These are phyloP conservation scores for Aquilaria yunnanensis DNA, from an alignment of 345 rosid genomes.

Conservation along the genomic window DNA sequence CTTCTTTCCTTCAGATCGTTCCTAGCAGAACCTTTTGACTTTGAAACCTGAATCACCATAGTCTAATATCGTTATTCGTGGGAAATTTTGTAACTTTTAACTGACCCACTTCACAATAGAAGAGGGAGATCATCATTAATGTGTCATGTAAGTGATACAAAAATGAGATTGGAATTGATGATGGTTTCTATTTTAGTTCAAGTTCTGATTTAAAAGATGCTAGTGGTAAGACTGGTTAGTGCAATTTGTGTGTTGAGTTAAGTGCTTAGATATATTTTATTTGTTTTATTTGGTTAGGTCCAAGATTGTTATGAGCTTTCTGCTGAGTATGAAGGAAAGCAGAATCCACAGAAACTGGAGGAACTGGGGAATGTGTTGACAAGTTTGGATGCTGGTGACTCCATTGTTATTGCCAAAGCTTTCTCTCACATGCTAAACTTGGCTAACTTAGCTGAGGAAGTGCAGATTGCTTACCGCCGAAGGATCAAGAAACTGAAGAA, in stretches of 20 bases:
- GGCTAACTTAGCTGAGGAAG: slow-evolving; percentile 98
- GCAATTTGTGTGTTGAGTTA: slow-evolving; percentile 3
- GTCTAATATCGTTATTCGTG: background rate
- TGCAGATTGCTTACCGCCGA: slow-evolving; percentile 86
- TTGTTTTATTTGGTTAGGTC: slow-evolving; percentile 43
- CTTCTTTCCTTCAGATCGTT: background rate
- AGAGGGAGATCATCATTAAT: too few relatives aligned
- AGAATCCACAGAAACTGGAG: slow-evolving; percentile 66
- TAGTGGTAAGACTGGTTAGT: slow-evolving; percentile 7
- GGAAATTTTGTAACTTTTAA: background rate
- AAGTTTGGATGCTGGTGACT: slow-evolving; percentile 93
- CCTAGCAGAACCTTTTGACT: too few relatives aligned
- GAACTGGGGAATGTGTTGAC: slow-evolving; percentile 83
- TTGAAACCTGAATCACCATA: too few relatives aligned
- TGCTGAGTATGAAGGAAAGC: slow-evolving; percentile 89
- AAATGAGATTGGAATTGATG: background rate
- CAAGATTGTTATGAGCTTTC: slow-evolving; percentile 96
- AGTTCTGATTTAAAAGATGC: slow-evolving; percentile 1
- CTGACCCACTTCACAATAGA: background rate
- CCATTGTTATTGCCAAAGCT: slow-evolving; percentile 84
- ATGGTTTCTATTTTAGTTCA: background rate
- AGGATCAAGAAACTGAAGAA: slow-evolving; percentile 77
- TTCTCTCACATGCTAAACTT: slow-evolving; percentile 96
- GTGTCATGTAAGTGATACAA: too few relatives aligned
- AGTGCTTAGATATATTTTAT: slow-evolving; percentile 1